Conservation (phyloP, 495 filamentous ascomycete genomes). For the Entonaema liquescens region DNA sequence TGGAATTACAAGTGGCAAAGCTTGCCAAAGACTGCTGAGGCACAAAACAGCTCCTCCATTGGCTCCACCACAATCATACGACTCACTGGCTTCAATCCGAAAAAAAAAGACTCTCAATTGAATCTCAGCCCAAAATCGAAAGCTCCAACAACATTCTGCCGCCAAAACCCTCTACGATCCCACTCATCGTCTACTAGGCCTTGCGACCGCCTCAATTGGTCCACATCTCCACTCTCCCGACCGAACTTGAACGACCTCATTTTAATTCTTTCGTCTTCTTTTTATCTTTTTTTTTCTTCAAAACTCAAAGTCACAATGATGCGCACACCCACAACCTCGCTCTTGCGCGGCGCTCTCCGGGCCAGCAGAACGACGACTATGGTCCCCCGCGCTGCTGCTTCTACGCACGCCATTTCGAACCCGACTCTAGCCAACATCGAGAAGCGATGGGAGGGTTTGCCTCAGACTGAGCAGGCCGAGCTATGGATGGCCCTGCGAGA, state of each 20-base stretch:
- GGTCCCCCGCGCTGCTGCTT: slow-evolving; percentile 68
- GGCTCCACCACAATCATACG: slow-evolving; percentile 45
- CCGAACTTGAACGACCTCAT: slow-evolving; percentile 33
- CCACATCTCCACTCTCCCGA: slow-evolving; percentile 52
- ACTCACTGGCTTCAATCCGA: slow-evolving; percentile 24
- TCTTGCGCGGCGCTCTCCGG: slow-evolving; percentile 54
- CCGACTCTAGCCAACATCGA: slow-evolving; percentile 97
- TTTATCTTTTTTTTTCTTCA: slow-evolving; percentile 2
- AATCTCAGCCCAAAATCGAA: slow-evolving; percentile 19
- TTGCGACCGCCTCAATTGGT: slow-evolving; percentile 52
- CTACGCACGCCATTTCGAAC: slow-evolving; percentile 93
- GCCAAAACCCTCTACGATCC: slow-evolving; percentile 43
- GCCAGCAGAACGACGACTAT: slow-evolving; percentile 50
- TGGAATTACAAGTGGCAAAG: slow-evolving; percentile 4
- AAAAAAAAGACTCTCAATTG: slow-evolving; percentile 46
- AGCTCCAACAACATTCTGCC: slow-evolving; percentile 42
- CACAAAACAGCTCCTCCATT: slow-evolving; percentile 37
- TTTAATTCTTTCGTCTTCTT: not conserved
- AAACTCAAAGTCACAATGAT: slow-evolving; percentile 46
- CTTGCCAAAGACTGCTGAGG: slow-evolving; percentile 16
- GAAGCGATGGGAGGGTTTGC: slow-evolving; percentile 98
- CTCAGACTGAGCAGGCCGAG: slow-evolving; percentile 97
- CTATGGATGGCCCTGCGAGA: slow-evolving; percentile 97
- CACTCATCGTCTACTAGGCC: slow-evolving; percentile 34
- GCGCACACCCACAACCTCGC: slow-evolving; percentile 49